Conservation (phyloP, 352 stramenopile genomes). For the Phytophthora fragariaefolia region DNA sequence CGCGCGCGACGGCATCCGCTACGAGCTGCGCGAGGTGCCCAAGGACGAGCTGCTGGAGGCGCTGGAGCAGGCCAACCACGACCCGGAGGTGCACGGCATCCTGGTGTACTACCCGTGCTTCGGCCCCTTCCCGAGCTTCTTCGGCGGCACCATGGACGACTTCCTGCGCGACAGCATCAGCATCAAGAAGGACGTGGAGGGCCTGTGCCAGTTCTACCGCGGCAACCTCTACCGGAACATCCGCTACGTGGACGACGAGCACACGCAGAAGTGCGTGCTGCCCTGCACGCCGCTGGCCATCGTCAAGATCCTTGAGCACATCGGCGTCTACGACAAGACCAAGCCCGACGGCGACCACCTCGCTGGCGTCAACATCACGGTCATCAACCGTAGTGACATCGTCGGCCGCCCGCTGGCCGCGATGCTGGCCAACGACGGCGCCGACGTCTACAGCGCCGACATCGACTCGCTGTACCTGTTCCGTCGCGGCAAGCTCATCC, state of each 20-base stretch:
- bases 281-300: slow-evolving; percentile 97
- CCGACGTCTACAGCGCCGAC: slow-evolving; percentile 96
- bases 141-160: slow-evolving; percentile 97
- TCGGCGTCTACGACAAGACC: slow-evolving; percentile 87
- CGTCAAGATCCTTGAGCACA: slow-evolving; percentile 94
- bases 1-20: slow-evolving; percentile 94
- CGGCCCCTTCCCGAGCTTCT: slow-evolving; percentile 96
- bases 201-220: slow-evolving; percentile 96
- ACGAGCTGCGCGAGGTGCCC: slow-evolving; percentile 95
- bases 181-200: slow-evolving; percentile 97
- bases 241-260: slow-evolving; percentile 91
- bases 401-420: slow-evolving; percentile 94
- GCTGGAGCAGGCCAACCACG: slow-evolving; percentile 93
- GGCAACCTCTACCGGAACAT: slow-evolving; percentile 98
- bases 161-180: slow-evolving; percentile 97
- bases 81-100: slow-evolving; percentile 96
- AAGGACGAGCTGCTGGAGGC: slow-evolving; percentile 94
- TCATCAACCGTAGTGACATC: slow-evolving; percentile 98
- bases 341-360: slow-evolving; percentile 69
- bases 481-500: slow-evolving; percentile 89
- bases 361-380: slow-evolving; percentile 90
- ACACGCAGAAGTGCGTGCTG: slow-evolving; percentile 95
- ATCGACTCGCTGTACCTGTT: slow-evolving; percentile 97
- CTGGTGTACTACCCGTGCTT: slow-evolving; percentile 99
- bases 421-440: slow-evolving; percentile 96